phyloP scores from a whole-genome alignment of 495 filamentous ascomycete species.

The Lophiotrema nucula region DNA sequence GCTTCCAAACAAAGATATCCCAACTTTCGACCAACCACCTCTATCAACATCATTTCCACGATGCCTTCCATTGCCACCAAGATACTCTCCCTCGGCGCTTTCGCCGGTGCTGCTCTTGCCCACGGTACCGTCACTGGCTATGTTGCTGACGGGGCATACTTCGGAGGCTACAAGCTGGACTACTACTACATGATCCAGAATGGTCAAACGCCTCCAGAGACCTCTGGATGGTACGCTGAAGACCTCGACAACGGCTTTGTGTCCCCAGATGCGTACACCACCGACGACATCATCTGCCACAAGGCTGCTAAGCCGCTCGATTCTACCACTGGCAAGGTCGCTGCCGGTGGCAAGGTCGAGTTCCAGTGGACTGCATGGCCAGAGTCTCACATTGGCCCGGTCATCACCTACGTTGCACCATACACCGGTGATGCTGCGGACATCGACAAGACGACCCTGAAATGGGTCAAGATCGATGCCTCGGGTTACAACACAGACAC shows the following conservation, averaged over 20 bases:
- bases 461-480: constrained; percentile 32
- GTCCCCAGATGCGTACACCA: not conserved
- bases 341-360: constrained; percentile 21
- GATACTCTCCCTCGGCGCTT: constrained; percentile 7
- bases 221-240: constrained; percentile 25
- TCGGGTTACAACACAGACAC: constrained; percentile 2
- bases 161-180: constrained; percentile 13
- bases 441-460: constrained; percentile 21
- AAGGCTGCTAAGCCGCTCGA: constrained; percentile 8
- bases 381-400: constrained; percentile 26
- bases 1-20: not conserved
- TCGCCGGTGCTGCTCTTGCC: constrained; percentile 14
- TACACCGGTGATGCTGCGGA: constrained; percentile 14
- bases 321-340: not conserved
- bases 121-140: constrained; percentile 21
- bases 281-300: constrained; percentile 32
- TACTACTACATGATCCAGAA: constrained; percentile 23
- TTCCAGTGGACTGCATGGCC: constrained; percentile 33
- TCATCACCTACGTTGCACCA: constrained; percentile 30
- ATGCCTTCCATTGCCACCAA: constrained; percentile 10
- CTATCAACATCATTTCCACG: not conserved
- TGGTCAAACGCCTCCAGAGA: constrained; percentile 4
- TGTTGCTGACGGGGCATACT: constrained; percentile 12
- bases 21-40: not conserved
- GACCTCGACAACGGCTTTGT: constrained; percentile 32